Evolutionary conservation across 495 filamentous ascomycete species (phyloP).

Genomic region (Trichoderma virens): DNA sequence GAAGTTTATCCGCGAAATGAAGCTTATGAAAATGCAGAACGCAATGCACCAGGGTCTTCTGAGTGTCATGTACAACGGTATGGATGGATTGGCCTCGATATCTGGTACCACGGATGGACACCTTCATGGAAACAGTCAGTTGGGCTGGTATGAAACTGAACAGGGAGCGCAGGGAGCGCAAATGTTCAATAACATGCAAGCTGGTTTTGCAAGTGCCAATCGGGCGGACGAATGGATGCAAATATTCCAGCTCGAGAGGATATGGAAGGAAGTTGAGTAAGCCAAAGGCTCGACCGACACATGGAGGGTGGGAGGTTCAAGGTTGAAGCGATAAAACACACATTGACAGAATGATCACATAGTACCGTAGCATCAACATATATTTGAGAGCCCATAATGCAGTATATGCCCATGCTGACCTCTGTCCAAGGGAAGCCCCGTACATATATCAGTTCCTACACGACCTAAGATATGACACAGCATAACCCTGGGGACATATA

Average conservation of each 20-base stretch:
- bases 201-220: not conserved
- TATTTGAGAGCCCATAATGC: too few species aligned
- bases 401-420: too few species aligned
- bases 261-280: not conserved
- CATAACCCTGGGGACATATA: too few species aligned
- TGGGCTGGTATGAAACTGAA: not conserved
- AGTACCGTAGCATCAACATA: too few species aligned
- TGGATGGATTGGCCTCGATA: not conserved
- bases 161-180: not conserved
- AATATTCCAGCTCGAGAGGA: not conserved
- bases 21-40: not conserved
- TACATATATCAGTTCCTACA: too few species aligned
- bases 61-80: not conserved
- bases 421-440: too few species aligned
- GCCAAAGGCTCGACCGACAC: slow-evolving; percentile 19
- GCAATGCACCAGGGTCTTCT: not conserved
- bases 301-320: too few species aligned
- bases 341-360: too few species aligned
- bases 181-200: not conserved
- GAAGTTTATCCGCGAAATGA: not conserved
- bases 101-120: not conserved
- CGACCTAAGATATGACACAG: too few species aligned
- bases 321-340: too few species aligned
- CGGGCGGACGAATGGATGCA: not conserved
- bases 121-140: not conserved